Conservation (phyloP, 176 grass and related monocot species). For the Carex scoparia region DNA sequence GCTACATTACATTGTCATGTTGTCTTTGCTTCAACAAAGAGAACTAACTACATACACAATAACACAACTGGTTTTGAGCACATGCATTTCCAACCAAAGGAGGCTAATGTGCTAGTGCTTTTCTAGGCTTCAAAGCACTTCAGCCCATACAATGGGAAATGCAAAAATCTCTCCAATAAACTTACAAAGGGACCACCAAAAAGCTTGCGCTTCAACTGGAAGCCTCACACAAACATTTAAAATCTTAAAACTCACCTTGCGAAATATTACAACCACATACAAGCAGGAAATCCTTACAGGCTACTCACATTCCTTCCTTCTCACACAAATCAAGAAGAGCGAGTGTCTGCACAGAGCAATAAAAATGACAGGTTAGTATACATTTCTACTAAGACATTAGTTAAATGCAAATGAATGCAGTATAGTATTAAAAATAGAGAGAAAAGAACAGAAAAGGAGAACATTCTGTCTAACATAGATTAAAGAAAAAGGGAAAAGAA, state of each 20-base stretch:
- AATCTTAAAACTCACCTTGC: constrained; percentile 39
- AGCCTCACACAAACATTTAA: constrained; percentile 24
- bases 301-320: constrained; percentile 64
- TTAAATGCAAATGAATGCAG: not conserved
- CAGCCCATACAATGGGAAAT: constrained; percentile 15
- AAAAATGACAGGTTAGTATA: not conserved
- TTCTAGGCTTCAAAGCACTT: constrained; percentile 19
- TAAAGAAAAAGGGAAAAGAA: not conserved
- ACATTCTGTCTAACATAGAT: not conserved
- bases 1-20: not conserved
- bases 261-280: constrained; percentile 48
- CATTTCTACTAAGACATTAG: not conserved
- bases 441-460: not conserved
- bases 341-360: constrained; percentile 59
- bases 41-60: constrained; percentile 17
- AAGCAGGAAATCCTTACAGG: constrained; percentile 23
- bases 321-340: constrained; percentile 86
- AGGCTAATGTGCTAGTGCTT: constrained; percentile 20
- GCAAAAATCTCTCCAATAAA: constrained; percentile 39
- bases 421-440: not conserved
- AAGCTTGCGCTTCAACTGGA: constrained; percentile 58
- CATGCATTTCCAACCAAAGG: constrained; percentile 22
- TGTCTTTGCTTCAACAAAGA: not conserved
- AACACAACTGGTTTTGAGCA: constrained; percentile 22
- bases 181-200: constrained; percentile 34